A percentile compares a stretch with the other conserved stretches of the same genome.
Evolutionary conservation across 202 grass and related monocot genomes (phyloP).

Genomic region (Setaria italica): DNA sequence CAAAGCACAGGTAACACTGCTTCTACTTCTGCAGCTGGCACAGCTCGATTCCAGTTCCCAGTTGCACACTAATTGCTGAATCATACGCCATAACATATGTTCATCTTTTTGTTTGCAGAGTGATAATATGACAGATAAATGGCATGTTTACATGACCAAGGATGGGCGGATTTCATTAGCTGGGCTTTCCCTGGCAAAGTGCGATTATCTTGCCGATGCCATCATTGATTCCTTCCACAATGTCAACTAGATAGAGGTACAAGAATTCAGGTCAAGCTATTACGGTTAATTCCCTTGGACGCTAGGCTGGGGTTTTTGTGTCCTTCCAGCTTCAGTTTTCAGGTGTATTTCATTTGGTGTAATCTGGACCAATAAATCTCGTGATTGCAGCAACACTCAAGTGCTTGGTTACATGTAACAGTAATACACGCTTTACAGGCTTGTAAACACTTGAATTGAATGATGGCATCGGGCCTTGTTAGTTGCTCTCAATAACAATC

Average conservation of each 20-base stretch:
- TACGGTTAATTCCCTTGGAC: neutral
- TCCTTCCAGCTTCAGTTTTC: conserved; percentile 52
- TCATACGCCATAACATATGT: neutral
- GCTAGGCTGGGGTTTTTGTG: conserved; percentile 44
- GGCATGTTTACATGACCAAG: conserved; percentile 98
- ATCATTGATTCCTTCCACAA: conserved; percentile 95
- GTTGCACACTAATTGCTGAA: neutral
- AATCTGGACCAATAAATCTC: conserved; percentile 29
- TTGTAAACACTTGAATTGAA: conserved; percentile 7
- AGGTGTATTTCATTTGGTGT: neutral
- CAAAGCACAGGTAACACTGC: conserved; percentile 66
- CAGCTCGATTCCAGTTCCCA: neutral
- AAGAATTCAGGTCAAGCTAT: neutral
- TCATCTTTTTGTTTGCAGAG: conserved; percentile 54
- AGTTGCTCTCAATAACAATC: neutral
- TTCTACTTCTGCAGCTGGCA: conserved; percentile 3
- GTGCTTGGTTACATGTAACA: neutral
- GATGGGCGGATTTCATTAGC: conserved; percentile 94
- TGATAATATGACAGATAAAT: conserved; percentile 90
- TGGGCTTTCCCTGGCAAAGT: conserved; percentile 74
- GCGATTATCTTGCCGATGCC: conserved; percentile 82
- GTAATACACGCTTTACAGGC: neutral
- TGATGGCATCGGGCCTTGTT: neutral
- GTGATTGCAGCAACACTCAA: neutral
- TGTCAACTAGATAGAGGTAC: conserved; percentile 52